phyloP scores from a whole-genome alignment of 768 basidiomycete genomes.

The Auricularia sp. region DNA sequence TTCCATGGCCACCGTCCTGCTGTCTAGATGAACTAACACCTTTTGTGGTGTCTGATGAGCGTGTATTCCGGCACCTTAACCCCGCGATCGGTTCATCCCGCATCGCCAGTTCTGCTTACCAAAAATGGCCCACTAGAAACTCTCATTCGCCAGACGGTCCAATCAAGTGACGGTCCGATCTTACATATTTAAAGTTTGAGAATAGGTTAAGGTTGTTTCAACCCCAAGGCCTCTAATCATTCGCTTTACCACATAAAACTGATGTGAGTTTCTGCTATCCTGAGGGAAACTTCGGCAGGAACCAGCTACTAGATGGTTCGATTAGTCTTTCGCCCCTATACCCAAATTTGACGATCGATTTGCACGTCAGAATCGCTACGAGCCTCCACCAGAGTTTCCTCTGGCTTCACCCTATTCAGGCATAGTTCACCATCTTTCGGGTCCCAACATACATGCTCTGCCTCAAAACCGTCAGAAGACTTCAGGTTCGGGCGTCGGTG shows the following conservation, averaged over 20 bases:
- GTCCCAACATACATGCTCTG: slow-evolving; percentile 80
- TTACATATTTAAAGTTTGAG: slow-evolving; percentile 62
- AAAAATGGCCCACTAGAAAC: slow-evolving; percentile 67
- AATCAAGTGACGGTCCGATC: slow-evolving; percentile 42
- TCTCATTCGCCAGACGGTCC: slow-evolving; percentile 31
- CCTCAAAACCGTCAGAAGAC: slow-evolving; percentile 66
- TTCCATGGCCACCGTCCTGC: no score
- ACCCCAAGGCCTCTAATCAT: slow-evolving; percentile 88
- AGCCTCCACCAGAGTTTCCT: slow-evolving; percentile 95
- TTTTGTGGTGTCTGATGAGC: no score
- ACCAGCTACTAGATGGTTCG: slow-evolving; percentile 91
- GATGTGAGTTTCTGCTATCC: slow-evolving; percentile 56
- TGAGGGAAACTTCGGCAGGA: slow-evolving; percentile 85
- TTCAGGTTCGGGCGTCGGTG: slow-evolving; percentile 68
- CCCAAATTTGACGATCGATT: slow-evolving; percentile 92
- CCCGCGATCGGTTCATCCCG: slow-evolving; percentile 60
- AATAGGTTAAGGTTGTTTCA: slow-evolving; percentile 83
- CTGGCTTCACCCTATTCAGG: slow-evolving; percentile 87
- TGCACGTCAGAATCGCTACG: slow-evolving; percentile 94
- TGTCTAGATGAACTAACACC: no score
- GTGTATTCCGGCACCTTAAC: slow-evolving; percentile 75
- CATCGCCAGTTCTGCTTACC: slow-evolving; percentile 66
- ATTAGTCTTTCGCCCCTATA: slow-evolving; percentile 96
- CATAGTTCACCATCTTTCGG: slow-evolving; percentile 89
- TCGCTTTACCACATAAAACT: slow-evolving; percentile 61